A percentile compares a stretch with the other conserved stretches of the same genome.
These are phyloP conservation scores for Metschnikowia orientalis DNA, from an alignment of 805 yeast genomes.

Conservation along the genomic window DNA sequence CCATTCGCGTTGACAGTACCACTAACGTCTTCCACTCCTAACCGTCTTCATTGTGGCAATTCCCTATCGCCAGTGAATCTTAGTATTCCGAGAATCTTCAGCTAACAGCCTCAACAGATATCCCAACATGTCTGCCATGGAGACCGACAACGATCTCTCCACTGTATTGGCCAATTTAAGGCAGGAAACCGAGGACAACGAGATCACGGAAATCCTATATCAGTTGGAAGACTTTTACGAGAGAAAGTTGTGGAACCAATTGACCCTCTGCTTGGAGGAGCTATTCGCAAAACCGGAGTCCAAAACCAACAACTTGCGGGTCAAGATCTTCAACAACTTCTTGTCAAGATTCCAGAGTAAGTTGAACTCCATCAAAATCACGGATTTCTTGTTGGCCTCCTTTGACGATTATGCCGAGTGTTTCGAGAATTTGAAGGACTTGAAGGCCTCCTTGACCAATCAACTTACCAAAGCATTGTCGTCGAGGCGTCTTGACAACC, in stretches of 20 bases:
- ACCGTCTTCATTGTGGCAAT: no score
- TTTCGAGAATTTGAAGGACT: conserved; percentile 34
- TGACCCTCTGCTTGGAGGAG: conserved; percentile 61
- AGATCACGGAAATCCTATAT: conserved; percentile 56
- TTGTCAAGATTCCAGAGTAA: conserved; percentile 62
- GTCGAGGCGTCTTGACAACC: conserved; percentile 23
- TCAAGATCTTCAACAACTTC: conserved; percentile 67
- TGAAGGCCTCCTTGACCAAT: conserved; percentile 25
- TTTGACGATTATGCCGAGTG: conserved; percentile 32
- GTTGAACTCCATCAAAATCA: conserved; percentile 74
- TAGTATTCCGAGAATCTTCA: no score
- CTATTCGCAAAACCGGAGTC: conserved; percentile 57
- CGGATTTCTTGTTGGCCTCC: conserved; percentile 62
- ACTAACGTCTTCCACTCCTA: no score
- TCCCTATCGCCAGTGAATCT: no score
- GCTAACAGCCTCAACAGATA: background rate
- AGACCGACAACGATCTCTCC: conserved; percentile 37
- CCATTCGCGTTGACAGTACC: no score
- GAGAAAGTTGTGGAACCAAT: conserved; percentile 91
- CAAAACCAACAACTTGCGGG: conserved; percentile 42
- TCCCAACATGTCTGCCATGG: conserved; percentile 29
- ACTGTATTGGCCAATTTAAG: conserved; percentile 58
- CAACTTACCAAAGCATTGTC: conserved; percentile 26
- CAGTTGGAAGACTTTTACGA: conserved; percentile 82
- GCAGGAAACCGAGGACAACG: conserved; percentile 55